These are phyloP conservation scores for Clonostachys rosea DNA, from an alignment of 2,329 filamentous ascomycete species.

Conservation along the genomic window DNA sequence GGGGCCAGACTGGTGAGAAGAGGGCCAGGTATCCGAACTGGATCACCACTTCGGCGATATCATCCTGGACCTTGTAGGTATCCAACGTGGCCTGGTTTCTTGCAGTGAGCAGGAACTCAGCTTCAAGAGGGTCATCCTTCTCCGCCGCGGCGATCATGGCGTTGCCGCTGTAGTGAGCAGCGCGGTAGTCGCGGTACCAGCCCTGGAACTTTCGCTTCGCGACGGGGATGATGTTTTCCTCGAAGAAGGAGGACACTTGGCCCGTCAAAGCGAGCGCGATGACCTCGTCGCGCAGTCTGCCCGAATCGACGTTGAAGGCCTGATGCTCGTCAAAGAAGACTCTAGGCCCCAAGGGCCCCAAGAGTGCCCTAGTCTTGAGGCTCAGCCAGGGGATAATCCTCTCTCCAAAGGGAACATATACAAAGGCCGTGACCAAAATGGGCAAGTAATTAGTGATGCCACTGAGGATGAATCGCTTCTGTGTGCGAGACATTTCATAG, in stretches of 20 bases:
- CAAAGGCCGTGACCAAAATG: slow-evolving; percentile 71
- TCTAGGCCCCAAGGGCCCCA: background rate
- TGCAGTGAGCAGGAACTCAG: slow-evolving; percentile 56
- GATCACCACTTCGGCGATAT: slow-evolving; percentile 69
- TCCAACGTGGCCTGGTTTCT: slow-evolving; percentile 64
- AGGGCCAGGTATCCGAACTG: slow-evolving; percentile 71
- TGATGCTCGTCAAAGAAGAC: background rate
- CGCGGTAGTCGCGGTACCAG: slow-evolving; percentile 35
- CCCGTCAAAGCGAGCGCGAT: slow-evolving; percentile 73
- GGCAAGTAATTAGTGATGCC: slow-evolving; percentile 78
- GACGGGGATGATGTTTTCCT: slow-evolving; percentile 67
- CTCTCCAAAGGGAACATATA: slow-evolving; percentile 72
- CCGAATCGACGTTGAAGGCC: slow-evolving; percentile 59
- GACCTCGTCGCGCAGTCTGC: slow-evolving; percentile 65
- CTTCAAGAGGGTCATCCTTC: slow-evolving; percentile 56
- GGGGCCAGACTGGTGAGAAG: slow-evolving; percentile 72
- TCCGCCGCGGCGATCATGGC: slow-evolving; percentile 39
- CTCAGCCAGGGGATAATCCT: slow-evolving; percentile 60
- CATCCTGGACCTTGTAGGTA: slow-evolving; percentile 67
- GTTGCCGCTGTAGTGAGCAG: slow-evolving; percentile 25
- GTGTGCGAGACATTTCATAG: slow-evolving; percentile 65
- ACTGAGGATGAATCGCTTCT: slow-evolving; percentile 73
- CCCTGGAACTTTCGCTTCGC: slow-evolving; percentile 54
- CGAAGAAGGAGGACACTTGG: slow-evolving; percentile 65
- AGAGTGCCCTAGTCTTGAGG: background rate